Base-by-base conservation (phyloP, 2,329 filamentous ascomycete genomes). In the Delphinella strobiligena region DNA sequence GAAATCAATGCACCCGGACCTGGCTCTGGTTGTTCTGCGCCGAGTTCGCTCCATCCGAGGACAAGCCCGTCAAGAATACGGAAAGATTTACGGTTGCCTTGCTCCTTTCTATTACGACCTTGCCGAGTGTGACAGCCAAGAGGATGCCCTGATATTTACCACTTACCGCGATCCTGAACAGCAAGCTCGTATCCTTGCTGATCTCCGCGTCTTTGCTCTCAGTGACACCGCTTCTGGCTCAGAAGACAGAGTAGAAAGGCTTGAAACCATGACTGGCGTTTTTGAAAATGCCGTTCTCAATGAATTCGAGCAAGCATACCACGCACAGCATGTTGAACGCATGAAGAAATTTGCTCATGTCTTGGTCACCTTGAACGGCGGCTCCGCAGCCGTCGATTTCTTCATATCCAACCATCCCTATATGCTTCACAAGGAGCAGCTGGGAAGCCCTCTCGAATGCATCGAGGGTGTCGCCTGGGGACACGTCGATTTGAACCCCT, bases 321-420 rank as follows among this genome's bases (percentile, higher is more conserved):
- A 91, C 56, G 79, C 78, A 32, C 83, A 82, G 64, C 89, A 98
- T 57, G 78, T 93, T 39, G 82, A 93, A 48, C 72, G 79, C 39
- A 95, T 96, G 89, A 78, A 74, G 49, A 76, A 82, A 53, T 96
- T 94, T 60, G 88, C 88, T 2, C 78, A 86, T 50, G 87, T 98
- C 12, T 64, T 98, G 41, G 78, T 83, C 42, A 73, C 74, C 2
- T 68, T 98, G 33, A 93, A 93, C 56, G 86, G 84, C 18, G 87
- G 86, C 12, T 70, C 72, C 31, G 79, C 81, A 11, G 85, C 77
- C 8, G 69, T 93, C 35, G 86, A 96, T 38, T 68, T 87, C 1
- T 96, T 94, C 56, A 56, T 61, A n/a, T 81, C 89, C 41, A 89
- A 91, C 51, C 86, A 95, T 54, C 82, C 85, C 1, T 66, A 96